Percentiles rank a stretch among this genome's conserved stretches.
Evolutionary conservation across 192 early-diverging fungal species (phyloP).

Genomic region (Diversispora eburnea): DNA sequence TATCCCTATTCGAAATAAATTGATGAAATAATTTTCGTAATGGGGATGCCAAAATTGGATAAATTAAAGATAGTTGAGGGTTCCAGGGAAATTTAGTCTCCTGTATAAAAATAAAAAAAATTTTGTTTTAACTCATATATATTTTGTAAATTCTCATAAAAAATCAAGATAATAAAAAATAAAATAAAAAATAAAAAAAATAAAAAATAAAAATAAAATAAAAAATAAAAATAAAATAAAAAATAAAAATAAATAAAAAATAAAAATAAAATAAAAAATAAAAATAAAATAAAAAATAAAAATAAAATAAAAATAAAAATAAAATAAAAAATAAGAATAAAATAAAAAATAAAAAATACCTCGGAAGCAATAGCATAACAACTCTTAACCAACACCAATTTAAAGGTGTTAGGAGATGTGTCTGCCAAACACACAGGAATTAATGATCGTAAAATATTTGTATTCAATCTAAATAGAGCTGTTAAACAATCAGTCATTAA

Average conservation of each 20-base stretch:
- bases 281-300: neutral
- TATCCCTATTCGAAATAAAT: conserved; percentile 38
- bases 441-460: conserved; percentile 66
- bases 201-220: neutral
- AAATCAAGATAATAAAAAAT: neutral
- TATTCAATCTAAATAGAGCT: conserved; percentile 75
- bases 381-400: conserved; percentile 74
- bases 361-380: conserved; percentile 71
- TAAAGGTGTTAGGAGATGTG: conserved; percentile 69
- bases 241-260: conserved; percentile 3
- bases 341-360: conserved; percentile 16
- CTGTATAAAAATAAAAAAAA: neutral
- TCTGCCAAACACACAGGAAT: conserved; percentile 68
- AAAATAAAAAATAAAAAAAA: neutral
- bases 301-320: no score
- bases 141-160: neutral
- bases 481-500: conserved; percentile 72
- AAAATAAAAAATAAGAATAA: neutral
- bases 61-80: conserved; percentile 53
- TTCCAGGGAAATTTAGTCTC: conserved; percentile 66
- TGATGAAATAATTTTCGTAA: conserved; percentile 66
- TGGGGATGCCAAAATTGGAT: conserved; percentile 57
- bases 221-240: neutral
- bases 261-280: neutral
- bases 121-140: neutral